Evolutionary conservation across 148 eudicot genomes (phyloP).

Genomic region (Nepenthes mirabilis): DNA sequence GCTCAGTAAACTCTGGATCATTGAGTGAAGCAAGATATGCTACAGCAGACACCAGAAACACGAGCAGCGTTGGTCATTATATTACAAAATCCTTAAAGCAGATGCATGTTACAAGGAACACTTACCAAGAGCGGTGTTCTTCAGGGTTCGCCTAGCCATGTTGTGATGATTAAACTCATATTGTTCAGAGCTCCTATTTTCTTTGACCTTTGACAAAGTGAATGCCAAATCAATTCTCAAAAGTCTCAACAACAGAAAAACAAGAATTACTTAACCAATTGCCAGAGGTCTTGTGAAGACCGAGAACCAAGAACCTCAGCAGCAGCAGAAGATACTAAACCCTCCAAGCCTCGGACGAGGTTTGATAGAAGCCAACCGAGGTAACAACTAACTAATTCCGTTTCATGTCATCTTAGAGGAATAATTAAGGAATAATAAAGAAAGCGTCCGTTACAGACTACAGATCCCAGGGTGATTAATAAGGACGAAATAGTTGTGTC

Average conservation of each 20-base stretch:
- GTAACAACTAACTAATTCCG: too few species aligned
- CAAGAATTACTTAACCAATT: neutral
- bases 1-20: conserved; percentile 50
- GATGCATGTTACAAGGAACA: conserved; percentile 1
- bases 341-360: too few species aligned
- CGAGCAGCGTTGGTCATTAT: neutral
- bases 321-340: too few species aligned
- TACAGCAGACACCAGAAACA: conserved; percentile 20
- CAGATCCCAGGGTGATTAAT: too few species aligned
- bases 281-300: too few species aligned
- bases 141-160: conserved; percentile 88
- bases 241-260: neutral
- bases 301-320: too few species aligned
- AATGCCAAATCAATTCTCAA: neutral
- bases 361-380: too few species aligned
- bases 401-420: too few species aligned
- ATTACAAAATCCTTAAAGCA: neutral
- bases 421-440: too few species aligned
- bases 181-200: conserved; percentile 61
- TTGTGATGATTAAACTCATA: conserved; percentile 62
- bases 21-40: conserved; percentile 74
- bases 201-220: conserved; percentile 38
- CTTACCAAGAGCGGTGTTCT: conserved; percentile 68
- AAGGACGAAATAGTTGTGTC: too few species aligned
- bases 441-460: too few species aligned